Evolutionary conservation across 2,329 filamentous ascomycete genomes (phyloP).

Genomic region (Aspergillus arachidicola): DNA sequence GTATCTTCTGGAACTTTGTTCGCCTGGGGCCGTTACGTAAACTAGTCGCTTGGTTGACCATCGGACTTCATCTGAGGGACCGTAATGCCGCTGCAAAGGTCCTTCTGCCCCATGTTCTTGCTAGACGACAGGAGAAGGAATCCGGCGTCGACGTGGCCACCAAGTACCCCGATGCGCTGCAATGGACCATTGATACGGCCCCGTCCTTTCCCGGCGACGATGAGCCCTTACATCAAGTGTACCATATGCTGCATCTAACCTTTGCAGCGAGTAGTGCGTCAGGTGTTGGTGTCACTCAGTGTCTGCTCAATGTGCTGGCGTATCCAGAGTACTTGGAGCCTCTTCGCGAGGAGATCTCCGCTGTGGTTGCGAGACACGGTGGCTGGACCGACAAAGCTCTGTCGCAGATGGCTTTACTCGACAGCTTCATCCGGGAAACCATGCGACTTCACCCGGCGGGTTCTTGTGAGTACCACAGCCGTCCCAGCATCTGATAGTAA

Average conservation of each 20-base stretch:
- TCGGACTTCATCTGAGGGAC: not conserved
- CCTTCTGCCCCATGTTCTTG: not conserved
- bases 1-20: constrained; percentile 6
- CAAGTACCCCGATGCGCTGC: not conserved
- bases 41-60: not conserved
- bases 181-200: not conserved
- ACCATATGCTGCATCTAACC: not conserved
- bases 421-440: not conserved
- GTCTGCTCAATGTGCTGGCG: not conserved
- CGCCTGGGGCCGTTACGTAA: constrained; percentile 1
- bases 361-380: not conserved
- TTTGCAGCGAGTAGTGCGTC: not conserved
- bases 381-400: not conserved
- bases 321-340: not conserved
- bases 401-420: not conserved
- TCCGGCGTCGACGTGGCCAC: not conserved
- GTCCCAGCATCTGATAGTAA: not conserved
- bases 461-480: not conserved
- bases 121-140: not conserved
- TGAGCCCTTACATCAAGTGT: not conserved
- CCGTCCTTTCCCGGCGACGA: not conserved
- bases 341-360: not conserved
- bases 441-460: not conserved
- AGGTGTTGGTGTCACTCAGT: not conserved
- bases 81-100: not conserved